Evolutionary conservation across 805 yeast genomes (phyloP).

Genomic region (Alloascoidea africana): DNA sequence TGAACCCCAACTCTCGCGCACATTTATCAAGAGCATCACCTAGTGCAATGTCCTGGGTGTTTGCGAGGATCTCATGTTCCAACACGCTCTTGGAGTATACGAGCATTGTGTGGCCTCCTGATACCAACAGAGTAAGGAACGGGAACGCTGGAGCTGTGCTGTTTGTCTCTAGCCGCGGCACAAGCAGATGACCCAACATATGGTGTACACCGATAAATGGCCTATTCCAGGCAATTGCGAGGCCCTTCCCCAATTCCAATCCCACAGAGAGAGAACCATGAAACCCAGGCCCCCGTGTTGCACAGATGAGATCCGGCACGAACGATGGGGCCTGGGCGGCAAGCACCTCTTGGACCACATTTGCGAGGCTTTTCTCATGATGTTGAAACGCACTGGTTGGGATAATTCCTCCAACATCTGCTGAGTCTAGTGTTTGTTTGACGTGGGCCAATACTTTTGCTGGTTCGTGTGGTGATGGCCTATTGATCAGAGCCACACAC

Average conservation of each 20-base stretch:
- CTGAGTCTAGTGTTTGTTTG: constrained; percentile 54
- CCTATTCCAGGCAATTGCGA: constrained; percentile 58
- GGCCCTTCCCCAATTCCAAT: constrained; percentile 71
- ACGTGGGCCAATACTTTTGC: constrained; percentile 42
- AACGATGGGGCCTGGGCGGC: constrained; percentile 12
- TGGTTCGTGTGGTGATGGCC: constrained; percentile 20
- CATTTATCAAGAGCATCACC: constrained; percentile 93
- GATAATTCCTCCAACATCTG: constrained; percentile 63
- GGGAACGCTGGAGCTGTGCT: constrained; percentile 52
- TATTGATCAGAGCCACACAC: constrained; percentile 65
- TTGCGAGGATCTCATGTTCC: constrained; percentile 57
- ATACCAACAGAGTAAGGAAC: constrained; percentile 60
- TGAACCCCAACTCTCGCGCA: constrained; percentile 69
- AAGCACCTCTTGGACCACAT: constrained; percentile 31
- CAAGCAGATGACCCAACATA: constrained; percentile 83
- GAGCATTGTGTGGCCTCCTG: constrained; percentile 92
- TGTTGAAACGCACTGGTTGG: constrained; percentile 77
- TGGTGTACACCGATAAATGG: constrained; percentile 90
- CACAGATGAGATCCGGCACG: constrained; percentile 67
- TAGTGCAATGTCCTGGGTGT: constrained; percentile 77
- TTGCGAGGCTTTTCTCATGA: constrained; percentile 48
- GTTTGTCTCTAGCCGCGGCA: constrained; percentile 36
- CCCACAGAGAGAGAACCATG: constrained; percentile 77
- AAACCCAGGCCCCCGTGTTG: constrained; percentile 96
- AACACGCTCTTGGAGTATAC: constrained; percentile 46